A percentile compares a stretch with the other conserved stretches of the same genome.
These are phyloP conservation scores for Syzygium aqueum DNA, from an alignment of 345 rosid genomes.

Conservation along the genomic window DNA sequence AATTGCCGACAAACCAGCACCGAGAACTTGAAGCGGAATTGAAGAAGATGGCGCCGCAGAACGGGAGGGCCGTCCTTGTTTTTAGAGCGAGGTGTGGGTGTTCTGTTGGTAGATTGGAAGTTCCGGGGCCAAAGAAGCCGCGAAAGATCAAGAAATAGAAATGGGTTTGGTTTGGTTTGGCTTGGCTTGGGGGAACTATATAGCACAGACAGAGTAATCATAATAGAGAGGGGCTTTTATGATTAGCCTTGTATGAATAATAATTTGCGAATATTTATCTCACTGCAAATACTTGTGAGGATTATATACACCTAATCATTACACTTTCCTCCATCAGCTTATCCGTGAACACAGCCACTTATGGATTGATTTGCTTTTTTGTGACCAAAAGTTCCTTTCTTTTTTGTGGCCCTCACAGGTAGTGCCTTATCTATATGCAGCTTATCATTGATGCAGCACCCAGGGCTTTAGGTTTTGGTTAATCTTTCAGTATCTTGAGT, in stretches of 20 bases:
- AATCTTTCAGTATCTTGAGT: neutral
- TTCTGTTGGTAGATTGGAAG: slow-evolving; percentile 78
- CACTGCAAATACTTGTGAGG: neutral
- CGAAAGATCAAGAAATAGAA: slow-evolving; percentile 77
- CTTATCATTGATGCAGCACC: neutral
- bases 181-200: neutral
- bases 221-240: neutral
- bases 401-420: neutral
- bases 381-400: neutral
- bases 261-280: neutral
- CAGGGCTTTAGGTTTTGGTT: neutral
- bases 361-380: neutral
- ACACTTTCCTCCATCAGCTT: neutral
- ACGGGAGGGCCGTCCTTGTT: slow-evolving; percentile 18
- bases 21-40: slow-evolving; percentile 7
- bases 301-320: neutral
- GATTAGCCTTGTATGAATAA: neutral
- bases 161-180: neutral
- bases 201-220: neutral
- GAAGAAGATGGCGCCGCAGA: slow-evolving; percentile 21
- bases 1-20: slow-evolving; percentile 30
- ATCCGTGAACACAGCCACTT: neutral
- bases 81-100: slow-evolving; percentile 22
- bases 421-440: neutral
- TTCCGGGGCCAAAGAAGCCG: slow-evolving; percentile 67